Percentiles rank a stretch among this genome's conserved stretches.
phyloP scores from a whole-genome alignment of 768 basidiomycete species.

The Rhizopogon roseolus region DNA sequence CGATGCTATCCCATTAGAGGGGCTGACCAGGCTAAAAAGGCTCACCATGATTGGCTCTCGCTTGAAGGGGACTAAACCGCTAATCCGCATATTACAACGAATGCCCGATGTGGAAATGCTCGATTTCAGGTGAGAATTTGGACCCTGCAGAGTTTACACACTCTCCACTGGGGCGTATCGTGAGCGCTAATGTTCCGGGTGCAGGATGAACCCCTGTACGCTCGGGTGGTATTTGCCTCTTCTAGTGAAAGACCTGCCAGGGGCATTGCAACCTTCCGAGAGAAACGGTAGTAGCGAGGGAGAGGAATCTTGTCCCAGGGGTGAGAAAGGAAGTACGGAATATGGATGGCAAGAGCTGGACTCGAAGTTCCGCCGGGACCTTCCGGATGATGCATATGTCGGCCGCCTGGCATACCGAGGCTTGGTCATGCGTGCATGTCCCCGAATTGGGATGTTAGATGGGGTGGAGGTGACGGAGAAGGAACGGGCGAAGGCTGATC shows the following conservation, averaged over 20 bases:
- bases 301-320: conserved; percentile 21
- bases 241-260: conserved; percentile 63
- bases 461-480: conserved; percentile 79
- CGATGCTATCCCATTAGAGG: conserved; percentile 61
- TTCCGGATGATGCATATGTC: conserved; percentile 86
- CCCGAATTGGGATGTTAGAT: conserved; percentile 68
- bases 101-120: conserved; percentile 84
- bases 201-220: conserved; percentile 93
- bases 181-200: neutral
- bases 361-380: conserved; percentile 78
- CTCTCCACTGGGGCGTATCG: conserved; percentile 2
- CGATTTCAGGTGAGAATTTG: conserved; percentile 72
- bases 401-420: conserved; percentile 89
- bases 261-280: conserved; percentile 62
- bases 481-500: conserved; percentile 80
- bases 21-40: conserved; percentile 73
- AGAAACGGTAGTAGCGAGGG: conserved; percentile 19
- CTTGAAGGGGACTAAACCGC: conserved; percentile 65
- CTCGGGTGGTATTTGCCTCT: conserved; percentile 94
- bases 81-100: conserved; percentile 66
- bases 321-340: conserved; percentile 23
- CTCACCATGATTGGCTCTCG: conserved; percentile 84
- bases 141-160: neutral
- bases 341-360: conserved; percentile 74
- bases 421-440: conserved; percentile 75